Conservation (phyloP, 495 filamentous ascomycete genomes). For the Penicillium soppii region DNA sequence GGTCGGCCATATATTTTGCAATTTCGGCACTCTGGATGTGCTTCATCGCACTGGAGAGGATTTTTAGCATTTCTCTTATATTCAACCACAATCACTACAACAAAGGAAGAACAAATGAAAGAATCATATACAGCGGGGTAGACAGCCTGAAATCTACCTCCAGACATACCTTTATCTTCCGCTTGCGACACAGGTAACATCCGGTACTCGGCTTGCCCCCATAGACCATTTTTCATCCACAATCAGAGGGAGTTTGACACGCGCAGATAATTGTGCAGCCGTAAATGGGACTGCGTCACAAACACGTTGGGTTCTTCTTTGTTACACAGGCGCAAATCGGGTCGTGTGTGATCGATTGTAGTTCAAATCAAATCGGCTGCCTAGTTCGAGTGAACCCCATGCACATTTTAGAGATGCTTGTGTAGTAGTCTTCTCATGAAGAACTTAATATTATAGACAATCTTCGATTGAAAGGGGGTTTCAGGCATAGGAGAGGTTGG, state of each 20-base stretch:
- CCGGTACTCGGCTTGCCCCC: conserved; percentile 47
- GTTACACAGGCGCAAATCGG: conserved; percentile 13
- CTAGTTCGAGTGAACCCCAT: conserved; percentile 11
- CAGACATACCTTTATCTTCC: conserved; percentile 47
- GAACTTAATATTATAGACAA: too few relatives aligned
- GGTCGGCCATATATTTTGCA: conserved; percentile 40
- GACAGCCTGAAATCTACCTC: conserved; percentile 3
- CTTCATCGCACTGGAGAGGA: conserved; percentile 43
- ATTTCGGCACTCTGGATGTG: conserved; percentile 40
- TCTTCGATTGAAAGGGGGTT: too few relatives aligned
- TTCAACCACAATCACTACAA: background rate
- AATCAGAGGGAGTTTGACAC: background rate
- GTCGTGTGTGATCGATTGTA: conserved; percentile 9
- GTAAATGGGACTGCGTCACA: conserved; percentile 1
- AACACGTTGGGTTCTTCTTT: conserved; percentile 5
- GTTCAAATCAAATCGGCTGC: conserved; percentile 21
- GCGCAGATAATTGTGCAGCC: background rate
- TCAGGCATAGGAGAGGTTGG: background rate
- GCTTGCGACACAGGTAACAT: conserved; percentile 47
- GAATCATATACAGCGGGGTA: background rate
- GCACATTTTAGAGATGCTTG: conserved; percentile 6
- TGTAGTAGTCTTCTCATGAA: background rate
- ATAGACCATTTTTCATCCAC: conserved; percentile 42
- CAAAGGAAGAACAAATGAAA: background rate
- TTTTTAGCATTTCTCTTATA: conserved; percentile 13